phyloP scores from a whole-genome alignment of 1,284 basidiomycete species.

The Ganoderma boninense region DNA sequence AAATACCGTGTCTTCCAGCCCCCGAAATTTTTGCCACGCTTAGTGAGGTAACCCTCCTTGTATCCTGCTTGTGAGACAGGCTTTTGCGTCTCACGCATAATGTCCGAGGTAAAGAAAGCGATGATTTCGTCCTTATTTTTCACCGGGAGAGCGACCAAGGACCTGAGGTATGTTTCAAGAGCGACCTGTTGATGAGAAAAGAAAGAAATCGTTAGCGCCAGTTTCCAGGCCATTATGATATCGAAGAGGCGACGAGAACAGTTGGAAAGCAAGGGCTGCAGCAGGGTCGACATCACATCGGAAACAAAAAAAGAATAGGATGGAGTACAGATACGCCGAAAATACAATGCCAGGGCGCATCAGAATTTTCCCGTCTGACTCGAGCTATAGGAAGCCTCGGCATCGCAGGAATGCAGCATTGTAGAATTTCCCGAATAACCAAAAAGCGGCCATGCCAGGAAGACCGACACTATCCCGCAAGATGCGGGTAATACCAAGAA shows the following conservation, averaged over 20 bases:
- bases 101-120: constrained; percentile 91
- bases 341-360: constrained; percentile 9
- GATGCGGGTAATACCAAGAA: neutral
- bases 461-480: neutral
- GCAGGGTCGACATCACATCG: constrained; percentile 3
- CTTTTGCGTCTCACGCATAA: constrained; percentile 77
- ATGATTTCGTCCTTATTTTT: constrained; percentile 92
- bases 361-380: constrained; percentile 15
- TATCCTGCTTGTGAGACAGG: constrained; percentile 83
- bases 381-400: neutral
- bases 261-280: constrained; percentile 1
- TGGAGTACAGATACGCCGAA: constrained; percentile 19
- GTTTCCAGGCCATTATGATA: constrained; percentile 10
- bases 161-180: constrained; percentile 89
- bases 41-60: constrained; percentile 97
- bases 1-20: constrained; percentile 97
- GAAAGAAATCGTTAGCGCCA: constrained; percentile 26
- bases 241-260: constrained; percentile 20
- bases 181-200: constrained; percentile 59
- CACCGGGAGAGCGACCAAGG: constrained; percentile 83
- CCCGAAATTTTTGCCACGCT: constrained; percentile 96
- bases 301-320: constrained; percentile 2
- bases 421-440: constrained; percentile 15
- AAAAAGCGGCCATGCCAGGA: neutral
- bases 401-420: constrained; percentile 9